phyloP scores from a whole-genome alignment of 192 early-diverging fungal genomes.

The Gryganskiella cystojenkinii region DNA sequence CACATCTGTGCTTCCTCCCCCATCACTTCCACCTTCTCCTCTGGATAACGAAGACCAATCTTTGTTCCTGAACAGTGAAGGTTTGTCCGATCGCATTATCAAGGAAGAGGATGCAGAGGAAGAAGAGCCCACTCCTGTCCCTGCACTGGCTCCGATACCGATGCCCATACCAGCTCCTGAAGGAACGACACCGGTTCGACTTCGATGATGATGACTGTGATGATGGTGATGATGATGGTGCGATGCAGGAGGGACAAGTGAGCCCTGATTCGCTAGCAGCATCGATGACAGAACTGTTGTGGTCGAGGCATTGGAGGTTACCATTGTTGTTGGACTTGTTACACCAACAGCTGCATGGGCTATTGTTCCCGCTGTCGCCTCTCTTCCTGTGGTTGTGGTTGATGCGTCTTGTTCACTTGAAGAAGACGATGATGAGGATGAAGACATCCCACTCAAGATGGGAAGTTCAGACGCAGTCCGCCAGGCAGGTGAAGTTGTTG shows the following conservation, averaged over 20 bases:
- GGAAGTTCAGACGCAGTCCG: constrained; percentile 13
- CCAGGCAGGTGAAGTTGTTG: constrained; percentile 12
- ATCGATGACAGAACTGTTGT: constrained; percentile 40
- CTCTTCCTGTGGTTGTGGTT: constrained; percentile 2
- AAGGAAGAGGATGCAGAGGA: background rate
- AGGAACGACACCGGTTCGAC: no score
- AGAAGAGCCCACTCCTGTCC: no score
- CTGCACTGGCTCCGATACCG: no score
- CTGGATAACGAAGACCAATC: no score
- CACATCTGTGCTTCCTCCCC: no score
- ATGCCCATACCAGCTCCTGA: no score
- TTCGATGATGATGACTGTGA: background rate
- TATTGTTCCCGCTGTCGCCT: background rate
- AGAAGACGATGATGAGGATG: background rate
- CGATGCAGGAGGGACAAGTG: constrained; percentile 6
- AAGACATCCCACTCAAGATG: background rate
- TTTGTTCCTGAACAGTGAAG: no score
- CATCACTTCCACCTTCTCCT: no score
- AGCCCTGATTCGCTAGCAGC: constrained; percentile 33
- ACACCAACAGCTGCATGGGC: no score
- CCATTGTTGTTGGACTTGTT: constrained; percentile 1
- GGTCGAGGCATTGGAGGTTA: background rate
- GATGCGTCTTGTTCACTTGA: background rate
- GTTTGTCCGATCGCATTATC: constrained; percentile 10
- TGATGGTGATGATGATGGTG: background rate